Evolutionary conservation across 2,329 filamentous ascomycete genomes (phyloP), one percentile per base, ranked within the genome.

Genomic region (Pseudovirgaria hyperparasitica): DNA sequence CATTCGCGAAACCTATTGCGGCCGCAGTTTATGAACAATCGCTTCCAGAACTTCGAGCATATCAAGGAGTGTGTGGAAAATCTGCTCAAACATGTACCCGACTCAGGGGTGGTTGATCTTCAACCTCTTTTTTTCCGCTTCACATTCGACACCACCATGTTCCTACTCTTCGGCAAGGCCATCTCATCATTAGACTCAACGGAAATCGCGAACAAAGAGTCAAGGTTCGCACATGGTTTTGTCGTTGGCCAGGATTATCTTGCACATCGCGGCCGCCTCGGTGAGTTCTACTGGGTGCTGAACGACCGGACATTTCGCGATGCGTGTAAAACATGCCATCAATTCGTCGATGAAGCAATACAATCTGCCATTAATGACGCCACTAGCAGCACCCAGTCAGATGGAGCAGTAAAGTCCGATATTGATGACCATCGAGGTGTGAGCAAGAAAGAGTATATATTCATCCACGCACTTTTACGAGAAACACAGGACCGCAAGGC

Each of bases 231-330:
- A 10, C 15, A 26, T 26, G n/a, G n/a, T n/a, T n/a, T n/a, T n/a
- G n/a, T n/a, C n/a, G n/a, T n/a, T n/a, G n/a, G n/a, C n/a, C n/a
- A n/a, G n/a, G n/a, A n/a, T n/a, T n/a, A n/a, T n/a, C n/a, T 60
- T 22, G 39, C 31, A 42, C 54, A 31, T 26, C 31, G 58, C 9
- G 50, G 47, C 30, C 43, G 55, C 5, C 41, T 55, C 9, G 49
- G 39, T 5, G 42, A 50, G 22, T 35, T 51, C 26, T 62, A 63
- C 41, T 65, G 60, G 57, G 35, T 65, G 4, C 45, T 60, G 9
- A 52, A 57, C 16, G 51, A 42, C 6, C 41, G 41, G 16, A 41
- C 49, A 17, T 45, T 40, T 19, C 27, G 26, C 17, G 22, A 35
- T 12, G 38, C 37, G n/a, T 41, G 38, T 22, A 30, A 32, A 6